Evolutionary conservation across 805 yeast genomes (phyloP).

Genomic region (Suhomyces prunicola): DNA sequence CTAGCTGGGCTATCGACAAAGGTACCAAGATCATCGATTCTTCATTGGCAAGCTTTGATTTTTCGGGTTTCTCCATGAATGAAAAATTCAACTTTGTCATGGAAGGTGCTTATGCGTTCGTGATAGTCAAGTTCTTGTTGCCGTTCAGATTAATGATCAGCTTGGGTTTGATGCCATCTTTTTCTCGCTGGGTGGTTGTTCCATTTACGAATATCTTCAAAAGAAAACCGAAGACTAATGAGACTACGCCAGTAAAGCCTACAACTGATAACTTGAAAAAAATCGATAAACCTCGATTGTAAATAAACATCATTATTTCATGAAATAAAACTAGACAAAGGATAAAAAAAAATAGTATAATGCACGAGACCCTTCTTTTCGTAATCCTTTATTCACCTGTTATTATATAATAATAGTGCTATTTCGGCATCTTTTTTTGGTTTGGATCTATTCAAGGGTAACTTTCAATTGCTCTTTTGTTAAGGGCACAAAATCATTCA

Average conservation of each 20-base stretch:
- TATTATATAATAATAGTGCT: background rate
- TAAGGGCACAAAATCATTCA: slow-evolving; percentile 41
- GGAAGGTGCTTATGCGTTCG: slow-evolving; percentile 77
- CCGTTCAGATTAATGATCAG: slow-evolving; percentile 54
- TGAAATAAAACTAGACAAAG: background rate
- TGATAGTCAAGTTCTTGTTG: slow-evolving; percentile 57
- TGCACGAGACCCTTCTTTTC: background rate
- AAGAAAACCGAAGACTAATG: slow-evolving; percentile 4
- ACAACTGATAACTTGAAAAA: slow-evolving; percentile 16
- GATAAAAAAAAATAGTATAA: background rate
- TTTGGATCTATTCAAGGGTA: slow-evolving; percentile 27
- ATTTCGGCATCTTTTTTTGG: background rate
- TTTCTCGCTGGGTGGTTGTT: slow-evolving; percentile 48
- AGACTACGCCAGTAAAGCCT: background rate
- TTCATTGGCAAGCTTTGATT: slow-evolving; percentile 40
- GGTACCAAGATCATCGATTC: slow-evolving; percentile 59
- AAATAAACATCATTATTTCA: slow-evolving; percentile 3
- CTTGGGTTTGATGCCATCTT: slow-evolving; percentile 53
- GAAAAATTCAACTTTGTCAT: slow-evolving; percentile 54
- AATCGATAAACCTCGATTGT: slow-evolving; percentile 36
- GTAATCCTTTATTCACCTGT: background rate
- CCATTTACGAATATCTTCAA: slow-evolving; percentile 39
- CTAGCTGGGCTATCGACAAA: slow-evolving; percentile 57
- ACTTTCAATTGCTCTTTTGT: slow-evolving; percentile 29
- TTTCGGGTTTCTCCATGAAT: slow-evolving; percentile 35